Evolutionary conservation across 2,329 filamentous ascomycete species (phyloP).

Genomic region (Apiospora rasikravindrae): DNA sequence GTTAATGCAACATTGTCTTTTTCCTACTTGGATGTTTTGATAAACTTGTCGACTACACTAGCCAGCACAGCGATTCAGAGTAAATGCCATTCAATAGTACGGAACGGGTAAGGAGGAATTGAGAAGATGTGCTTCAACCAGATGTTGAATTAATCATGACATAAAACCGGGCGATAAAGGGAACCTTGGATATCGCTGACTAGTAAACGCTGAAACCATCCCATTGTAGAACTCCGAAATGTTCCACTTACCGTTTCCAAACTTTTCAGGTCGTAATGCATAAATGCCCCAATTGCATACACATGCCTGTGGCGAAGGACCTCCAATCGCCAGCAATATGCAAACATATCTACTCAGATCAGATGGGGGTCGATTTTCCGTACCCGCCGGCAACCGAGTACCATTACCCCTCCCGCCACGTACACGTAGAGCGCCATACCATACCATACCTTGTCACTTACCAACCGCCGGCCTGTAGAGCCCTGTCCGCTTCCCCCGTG

Average conservation of each 20-base stretch:
- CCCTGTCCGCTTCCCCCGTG: conserved; percentile 19
- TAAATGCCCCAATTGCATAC: background rate
- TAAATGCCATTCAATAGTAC: too few relatives aligned
- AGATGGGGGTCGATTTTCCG: background rate
- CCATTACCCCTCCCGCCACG: background rate
- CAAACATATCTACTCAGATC: background rate
- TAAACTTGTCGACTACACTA: background rate
- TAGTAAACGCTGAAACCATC: background rate
- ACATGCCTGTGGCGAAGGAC: background rate
- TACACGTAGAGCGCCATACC: background rate
- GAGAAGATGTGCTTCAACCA: background rate
- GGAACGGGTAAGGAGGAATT: background rate
- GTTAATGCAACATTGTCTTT: background rate
- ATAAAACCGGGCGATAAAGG: background rate
- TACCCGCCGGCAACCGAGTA: background rate
- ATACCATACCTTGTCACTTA: background rate
- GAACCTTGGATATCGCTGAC: background rate
- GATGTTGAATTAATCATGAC: background rate
- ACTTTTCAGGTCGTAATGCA: background rate
- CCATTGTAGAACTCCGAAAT: background rate
- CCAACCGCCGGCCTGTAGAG: background rate
- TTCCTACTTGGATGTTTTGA: background rate
- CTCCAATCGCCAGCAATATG: background rate
- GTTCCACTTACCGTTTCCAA: background rate
- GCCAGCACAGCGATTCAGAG: background rate